phyloP scores from a whole-genome alignment of 2,329 filamentous ascomycete species.

The Kalaharituber pfeilii region DNA sequence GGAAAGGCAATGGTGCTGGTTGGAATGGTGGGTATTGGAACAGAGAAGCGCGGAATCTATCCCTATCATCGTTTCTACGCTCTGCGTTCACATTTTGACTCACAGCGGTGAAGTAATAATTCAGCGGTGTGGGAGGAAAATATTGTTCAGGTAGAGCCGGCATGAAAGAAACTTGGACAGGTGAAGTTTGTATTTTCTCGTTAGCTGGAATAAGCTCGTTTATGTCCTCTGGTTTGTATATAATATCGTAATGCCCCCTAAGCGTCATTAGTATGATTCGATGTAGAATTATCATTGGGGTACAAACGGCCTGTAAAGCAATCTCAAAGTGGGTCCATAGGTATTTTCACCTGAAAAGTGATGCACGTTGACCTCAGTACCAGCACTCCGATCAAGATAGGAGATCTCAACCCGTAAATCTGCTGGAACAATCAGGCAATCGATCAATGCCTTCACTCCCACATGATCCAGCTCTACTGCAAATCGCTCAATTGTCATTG shows the following conservation, averaged over 20 bases:
- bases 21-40: slow-evolving; percentile 33
- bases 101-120: neutral
- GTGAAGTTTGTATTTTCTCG: slow-evolving; percentile 20
- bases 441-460: slow-evolving; percentile 59
- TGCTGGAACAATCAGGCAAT: slow-evolving; percentile 62
- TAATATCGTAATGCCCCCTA: slow-evolving; percentile 79
- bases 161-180: slow-evolving; percentile 33
- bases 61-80: neutral
- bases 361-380: slow-evolving; percentile 56
- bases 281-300: neutral
- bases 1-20: slow-evolving; percentile 34
- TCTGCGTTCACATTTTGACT: neutral
- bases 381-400: slow-evolving; percentile 75
- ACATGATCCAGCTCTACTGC: slow-evolving; percentile 79
- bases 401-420: slow-evolving; percentile 70
- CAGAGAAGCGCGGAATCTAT: slow-evolving; percentile 18
- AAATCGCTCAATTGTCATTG: slow-evolving; percentile 52
- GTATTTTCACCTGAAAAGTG: slow-evolving; percentile 36
- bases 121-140: slow-evolving; percentile 14
- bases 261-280: slow-evolving; percentile 13
- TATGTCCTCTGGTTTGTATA: slow-evolving; percentile 52
- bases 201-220: slow-evolving; percentile 18
- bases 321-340: slow-evolving; percentile 31
- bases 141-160: slow-evolving; percentile 16
- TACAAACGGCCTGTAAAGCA: slow-evolving; percentile 49